Evolutionary conservation across 1,284 basidiomycete genomes (phyloP).

Genomic region (Porogramme epimiltina): DNA sequence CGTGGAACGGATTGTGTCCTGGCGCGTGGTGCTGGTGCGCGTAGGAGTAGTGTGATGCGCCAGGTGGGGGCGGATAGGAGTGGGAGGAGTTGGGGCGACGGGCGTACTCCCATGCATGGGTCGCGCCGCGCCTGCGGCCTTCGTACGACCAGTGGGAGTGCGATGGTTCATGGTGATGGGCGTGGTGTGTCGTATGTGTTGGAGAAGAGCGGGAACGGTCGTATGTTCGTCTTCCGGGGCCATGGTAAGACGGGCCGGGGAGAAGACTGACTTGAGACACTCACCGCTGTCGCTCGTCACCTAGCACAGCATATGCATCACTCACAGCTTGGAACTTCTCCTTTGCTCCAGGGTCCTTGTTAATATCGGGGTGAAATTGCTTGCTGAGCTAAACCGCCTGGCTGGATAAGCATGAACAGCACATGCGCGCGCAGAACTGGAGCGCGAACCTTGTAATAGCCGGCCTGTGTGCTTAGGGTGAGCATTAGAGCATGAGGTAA

Average conservation of each 20-base stretch:
- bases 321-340: constrained; percentile 48
- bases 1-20: constrained; percentile 30
- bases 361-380: constrained; percentile 49
- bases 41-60: constrained; percentile 11
- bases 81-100: constrained; percentile 23
- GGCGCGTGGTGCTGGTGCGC: constrained; percentile 17
- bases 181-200: constrained; percentile 1
- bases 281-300: constrained; percentile 49
- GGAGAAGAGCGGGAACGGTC: constrained; percentile 31
- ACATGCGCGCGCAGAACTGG: background rate
- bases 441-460: constrained; percentile 45
- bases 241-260: background rate
- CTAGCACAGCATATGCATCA: constrained; percentile 49
- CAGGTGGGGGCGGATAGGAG: constrained; percentile 20
- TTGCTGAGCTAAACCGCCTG: constrained; percentile 46
- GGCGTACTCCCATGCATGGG: constrained; percentile 41
- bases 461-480: constrained; percentile 40
- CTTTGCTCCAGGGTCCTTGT: constrained; percentile 40
- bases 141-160: constrained; percentile 28
- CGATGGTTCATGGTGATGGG: constrained; percentile 15
- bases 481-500: constrained; percentile 1
- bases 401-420: constrained; percentile 3
- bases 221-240: constrained; percentile 34
- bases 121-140: constrained; percentile 36
- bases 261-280: constrained; percentile 18